Evolutionary conservation across 2,329 filamentous ascomycete genomes (phyloP).

Genomic region (Epichloe sibirici): DNA sequence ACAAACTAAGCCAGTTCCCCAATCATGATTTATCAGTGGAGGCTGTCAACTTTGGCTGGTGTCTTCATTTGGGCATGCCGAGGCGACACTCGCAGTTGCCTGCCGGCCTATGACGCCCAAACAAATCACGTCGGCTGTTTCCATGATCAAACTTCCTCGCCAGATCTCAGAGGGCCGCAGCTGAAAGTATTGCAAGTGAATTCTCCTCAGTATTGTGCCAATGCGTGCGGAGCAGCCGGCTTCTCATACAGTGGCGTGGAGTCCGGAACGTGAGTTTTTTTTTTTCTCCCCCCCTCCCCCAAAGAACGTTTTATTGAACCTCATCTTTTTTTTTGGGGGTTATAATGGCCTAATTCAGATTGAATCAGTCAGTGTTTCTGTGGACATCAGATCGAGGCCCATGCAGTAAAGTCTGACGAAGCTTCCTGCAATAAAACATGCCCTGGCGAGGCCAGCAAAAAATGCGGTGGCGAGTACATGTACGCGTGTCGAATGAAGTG

Average conservation of each 20-base stretch:
- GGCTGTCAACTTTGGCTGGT: not conserved
- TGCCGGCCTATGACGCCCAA: not conserved
- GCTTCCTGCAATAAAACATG: not conserved
- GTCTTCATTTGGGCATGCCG: not conserved
- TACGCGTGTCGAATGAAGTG: not conserved
- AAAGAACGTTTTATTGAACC: not conserved
- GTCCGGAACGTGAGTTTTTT: constrained; percentile 5
- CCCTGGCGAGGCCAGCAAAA: not conserved
- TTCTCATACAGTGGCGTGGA: constrained; percentile 8
- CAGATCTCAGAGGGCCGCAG: not conserved
- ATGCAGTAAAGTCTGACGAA: not conserved
- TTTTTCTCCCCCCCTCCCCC: too few relatives aligned
- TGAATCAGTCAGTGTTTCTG: not conserved
- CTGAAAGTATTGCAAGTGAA: not conserved
- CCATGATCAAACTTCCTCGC: not conserved
- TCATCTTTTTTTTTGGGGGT: not conserved
- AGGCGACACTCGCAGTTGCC: not conserved
- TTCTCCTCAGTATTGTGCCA: constrained; percentile 8
- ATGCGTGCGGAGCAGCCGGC: constrained; percentile 9
- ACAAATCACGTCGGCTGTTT: not conserved
- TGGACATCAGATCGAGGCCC: not conserved
- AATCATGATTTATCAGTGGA: not conserved
- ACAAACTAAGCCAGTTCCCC: not conserved
- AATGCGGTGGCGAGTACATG: not conserved
- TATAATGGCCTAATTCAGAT: too few relatives aligned